A percentile compares a stretch with the other conserved stretches of the same genome.
Evolutionary conservation across 2,329 filamentous ascomycete species (phyloP).

Genomic region (Hypoxylon sp.): DNA sequence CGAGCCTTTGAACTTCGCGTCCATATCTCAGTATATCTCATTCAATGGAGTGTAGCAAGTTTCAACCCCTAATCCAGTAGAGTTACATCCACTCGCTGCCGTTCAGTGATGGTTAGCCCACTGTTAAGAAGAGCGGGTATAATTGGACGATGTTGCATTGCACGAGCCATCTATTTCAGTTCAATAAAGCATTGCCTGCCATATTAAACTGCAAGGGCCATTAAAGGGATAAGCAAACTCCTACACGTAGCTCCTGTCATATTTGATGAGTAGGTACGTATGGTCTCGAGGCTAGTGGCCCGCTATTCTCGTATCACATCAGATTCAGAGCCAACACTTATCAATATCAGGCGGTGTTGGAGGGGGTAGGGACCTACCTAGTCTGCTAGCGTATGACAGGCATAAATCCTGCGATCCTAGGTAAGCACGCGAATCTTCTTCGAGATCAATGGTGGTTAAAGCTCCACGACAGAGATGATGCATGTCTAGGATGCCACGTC

Average conservation of each 20-base stretch:
- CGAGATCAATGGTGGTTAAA: conserved; percentile 14
- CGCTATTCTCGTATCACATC: conserved; percentile 19
- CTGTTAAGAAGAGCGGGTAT: neutral
- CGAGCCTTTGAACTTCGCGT: neutral
- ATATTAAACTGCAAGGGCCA: conserved; percentile 9
- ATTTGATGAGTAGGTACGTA: too few relatives aligned
- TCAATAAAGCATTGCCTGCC: conserved; percentile 12
- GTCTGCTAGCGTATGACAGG: conserved; percentile 16
- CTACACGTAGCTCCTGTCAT: too few relatives aligned
- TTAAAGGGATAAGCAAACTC: neutral
- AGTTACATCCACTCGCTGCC: neutral
- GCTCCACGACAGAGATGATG: conserved; percentile 34
- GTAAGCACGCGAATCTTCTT: conserved; percentile 28
- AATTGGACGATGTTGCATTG: conserved; percentile 6
- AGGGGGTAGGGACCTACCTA: too few relatives aligned
- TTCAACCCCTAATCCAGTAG: neutral
- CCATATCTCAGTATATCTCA: neutral
- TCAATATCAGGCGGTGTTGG: conserved; percentile 5
- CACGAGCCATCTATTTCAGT: conserved; percentile 14
- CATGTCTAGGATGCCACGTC: conserved; percentile 23
- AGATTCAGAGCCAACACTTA: conserved; percentile 11
- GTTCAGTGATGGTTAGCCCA: neutral
- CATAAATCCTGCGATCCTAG: conserved; percentile 16
- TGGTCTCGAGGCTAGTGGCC: conserved; percentile 16
- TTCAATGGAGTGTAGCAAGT: neutral